phyloP scores from a whole-genome alignment of 345 rosid species.

The Populus deltoides region DNA sequence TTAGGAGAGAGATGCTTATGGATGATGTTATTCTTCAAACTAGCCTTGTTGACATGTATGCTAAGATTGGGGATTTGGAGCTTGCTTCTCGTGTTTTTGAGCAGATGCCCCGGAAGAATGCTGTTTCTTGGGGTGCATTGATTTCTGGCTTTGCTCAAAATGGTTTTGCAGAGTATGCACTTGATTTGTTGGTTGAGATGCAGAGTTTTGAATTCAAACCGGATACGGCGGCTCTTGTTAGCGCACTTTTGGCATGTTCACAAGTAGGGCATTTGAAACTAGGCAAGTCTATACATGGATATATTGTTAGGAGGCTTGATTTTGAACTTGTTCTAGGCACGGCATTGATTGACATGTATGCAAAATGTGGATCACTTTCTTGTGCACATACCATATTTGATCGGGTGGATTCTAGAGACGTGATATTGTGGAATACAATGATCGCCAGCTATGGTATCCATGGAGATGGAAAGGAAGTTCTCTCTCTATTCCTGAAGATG shows the following conservation, averaged over 20 bases:
- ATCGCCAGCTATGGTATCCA: slow-evolving; percentile 64
- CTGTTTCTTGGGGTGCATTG: slow-evolving; percentile 57
- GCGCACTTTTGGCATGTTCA: slow-evolving; percentile 53
- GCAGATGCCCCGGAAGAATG: slow-evolving; percentile 43
- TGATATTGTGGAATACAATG: slow-evolving; percentile 68
- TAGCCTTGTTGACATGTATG: slow-evolving; percentile 68
- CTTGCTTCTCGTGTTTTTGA: slow-evolving; percentile 48
- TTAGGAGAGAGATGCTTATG: slow-evolving; percentile 44
- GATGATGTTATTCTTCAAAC: slow-evolving; percentile 47
- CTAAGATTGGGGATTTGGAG: slow-evolving; percentile 55
- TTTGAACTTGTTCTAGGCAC: slow-evolving; percentile 44
- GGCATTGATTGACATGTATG: slow-evolving; percentile 63
- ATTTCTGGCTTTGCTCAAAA: slow-evolving; percentile 66
- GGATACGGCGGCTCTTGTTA: slow-evolving; percentile 51
- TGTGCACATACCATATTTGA: slow-evolving; percentile 47
- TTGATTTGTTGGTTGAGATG: slow-evolving; percentile 53
- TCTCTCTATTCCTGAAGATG: slow-evolving; percentile 53
- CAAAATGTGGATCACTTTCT: slow-evolving; percentile 62
- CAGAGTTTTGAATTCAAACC: slow-evolving; percentile 48
- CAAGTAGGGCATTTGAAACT: slow-evolving; percentile 55
- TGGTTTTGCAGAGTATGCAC: slow-evolving; percentile 46
- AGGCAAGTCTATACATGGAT: slow-evolving; percentile 58
- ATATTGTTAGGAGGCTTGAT: slow-evolving; percentile 43
- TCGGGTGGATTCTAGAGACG: slow-evolving; percentile 44
- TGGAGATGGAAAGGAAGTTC: slow-evolving; percentile 63